Base-by-base conservation (phyloP, 2,329 filamentous ascomycete genomes). In the Apiospora hydei region DNA sequence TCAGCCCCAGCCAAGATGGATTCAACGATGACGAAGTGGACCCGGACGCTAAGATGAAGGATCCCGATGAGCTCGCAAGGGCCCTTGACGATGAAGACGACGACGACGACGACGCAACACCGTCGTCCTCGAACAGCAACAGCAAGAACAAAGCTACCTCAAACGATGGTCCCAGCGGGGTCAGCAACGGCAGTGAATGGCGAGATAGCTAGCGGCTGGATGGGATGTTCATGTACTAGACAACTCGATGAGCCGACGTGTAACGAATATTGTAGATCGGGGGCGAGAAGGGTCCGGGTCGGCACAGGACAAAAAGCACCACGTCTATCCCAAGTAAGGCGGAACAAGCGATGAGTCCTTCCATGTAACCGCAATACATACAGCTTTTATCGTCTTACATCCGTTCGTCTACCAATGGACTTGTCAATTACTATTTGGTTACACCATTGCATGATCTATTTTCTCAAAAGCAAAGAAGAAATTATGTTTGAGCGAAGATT, bases 1-100 rank as follows among this genome's bases (percentile, higher is more conserved):
- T 79, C 38, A 74, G 78, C 61, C 81, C 83, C 66, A 83, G 82
- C n/a, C 81, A 82, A 24, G 84, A 86, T 70, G 82, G 85, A 74
- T 83, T 87, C 67, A 83, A 85, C 70, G 75, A 72, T 44, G 83
- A 83, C 2, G 81, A 80, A 43, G 82, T 88, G 7, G 90, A 91
- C 76, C 88, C 89, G 0, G 90, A 92, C 77, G 90, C 90, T 49
- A 90, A 86, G 83, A 91, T 92, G 89, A 85, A 86, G 75, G 90
- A 92, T 73, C 90, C 90, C 0, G 90, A 92, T 78, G 90, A 92
- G 80, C 83, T 92, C 71, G 90, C 90, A 1, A 85, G 84, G 72
- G 89, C 86, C 13, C 81, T 92, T 57, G 87, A 89, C 38, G 87
- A 89, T 44, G 89, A 91, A 10, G 88, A 89, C 21, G 86, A 88